Evolutionary conservation across 192 early-diverging fungal genomes (phyloP), one percentile per base, ranked within the genome.

Genomic region (Pilaira anomala): DNA sequence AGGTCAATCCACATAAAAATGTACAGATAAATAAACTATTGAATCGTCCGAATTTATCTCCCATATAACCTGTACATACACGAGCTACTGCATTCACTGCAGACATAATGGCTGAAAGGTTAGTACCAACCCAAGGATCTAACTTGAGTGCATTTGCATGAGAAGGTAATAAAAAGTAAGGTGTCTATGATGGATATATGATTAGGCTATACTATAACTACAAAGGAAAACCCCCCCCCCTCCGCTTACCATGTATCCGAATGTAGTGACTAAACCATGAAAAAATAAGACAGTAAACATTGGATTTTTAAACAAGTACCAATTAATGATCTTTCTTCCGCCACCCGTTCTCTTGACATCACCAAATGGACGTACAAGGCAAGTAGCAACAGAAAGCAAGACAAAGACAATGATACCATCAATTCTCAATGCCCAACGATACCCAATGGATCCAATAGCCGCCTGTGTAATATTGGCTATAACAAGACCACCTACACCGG

Each of bases 401-500:
- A 87, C 67, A 29, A 86, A 65, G 4, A 82, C 87, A 50, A 85
- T 78, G 39, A 89, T 78, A 1, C 78, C 78, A 2, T 65, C 66
- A 21, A 76, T 72, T 18, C 90, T 83, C 22, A 95, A 76, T 2
- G 87, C 78, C 86, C 88, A 91, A 19, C 63, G 49, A 13, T 73
- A 64, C 1, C 88, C 93, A 25, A 88, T 7, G 2, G 33, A 48
- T 25, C 81, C 76, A 8, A 95, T 80, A 49, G 89, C 72, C 4
- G 68, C 67, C 52, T 86, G 85, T 0, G 75, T 79, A 4, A 85
- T 74, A 19, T 81, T 80, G 1, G 85, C 75, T 19, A 93, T 75
- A 48, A 72, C 78, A 42, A 93, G 66, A 3, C 90, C 89, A 53
- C 92, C 92, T 16, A 91, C 41, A 41, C 91, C 89, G 26, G 84